These are phyloP conservation scores for Murraya paniculata DNA, from an alignment of 345 rosid genomes.

Conservation along the genomic window DNA sequence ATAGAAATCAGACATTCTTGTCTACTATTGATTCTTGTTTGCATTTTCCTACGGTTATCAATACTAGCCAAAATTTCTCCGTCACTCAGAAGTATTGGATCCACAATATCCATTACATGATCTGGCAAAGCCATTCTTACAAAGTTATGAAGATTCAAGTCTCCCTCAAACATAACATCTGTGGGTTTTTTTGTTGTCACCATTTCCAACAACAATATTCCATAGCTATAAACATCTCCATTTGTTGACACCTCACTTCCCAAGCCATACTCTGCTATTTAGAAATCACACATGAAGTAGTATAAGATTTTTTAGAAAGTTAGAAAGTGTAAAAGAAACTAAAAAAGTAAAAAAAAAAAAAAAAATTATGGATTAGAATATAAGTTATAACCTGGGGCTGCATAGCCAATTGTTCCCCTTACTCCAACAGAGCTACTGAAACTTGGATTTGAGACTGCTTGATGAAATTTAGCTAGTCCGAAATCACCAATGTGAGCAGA, in stretches of 20 bases:
- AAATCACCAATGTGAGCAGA: neutral
- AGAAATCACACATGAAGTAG: neutral
- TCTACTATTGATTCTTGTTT: neutral
- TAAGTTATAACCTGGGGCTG: conserved; percentile 20
- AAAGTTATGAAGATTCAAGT: conserved; percentile 14
- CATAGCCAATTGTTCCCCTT: conserved; percentile 21
- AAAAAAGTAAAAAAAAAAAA: too few relatives aligned
- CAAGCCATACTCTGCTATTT: conserved; percentile 29
- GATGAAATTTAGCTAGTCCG: neutral
- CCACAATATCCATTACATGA: conserved; percentile 8
- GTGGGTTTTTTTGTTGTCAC: conserved; percentile 26
- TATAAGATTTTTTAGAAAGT: too few relatives aligned
- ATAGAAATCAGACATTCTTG: conserved; percentile 1
- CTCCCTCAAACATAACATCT: conserved; percentile 18
- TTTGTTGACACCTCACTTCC: conserved; percentile 19
- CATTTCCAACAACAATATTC: conserved; percentile 30
- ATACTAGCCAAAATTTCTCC: neutral
- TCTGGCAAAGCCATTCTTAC: conserved; percentile 14
- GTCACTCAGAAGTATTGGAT: conserved; percentile 8
- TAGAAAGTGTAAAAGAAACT: too few relatives aligned
- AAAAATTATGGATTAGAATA: too few relatives aligned
- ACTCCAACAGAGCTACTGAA: conserved; percentile 13
- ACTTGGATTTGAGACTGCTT: neutral
- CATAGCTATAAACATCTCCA: conserved; percentile 33
- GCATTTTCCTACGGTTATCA: neutral